These are phyloP conservation scores for Trypethelium eluteriae DNA, from an alignment of 495 filamentous ascomycete species.

Conservation along the genomic window DNA sequence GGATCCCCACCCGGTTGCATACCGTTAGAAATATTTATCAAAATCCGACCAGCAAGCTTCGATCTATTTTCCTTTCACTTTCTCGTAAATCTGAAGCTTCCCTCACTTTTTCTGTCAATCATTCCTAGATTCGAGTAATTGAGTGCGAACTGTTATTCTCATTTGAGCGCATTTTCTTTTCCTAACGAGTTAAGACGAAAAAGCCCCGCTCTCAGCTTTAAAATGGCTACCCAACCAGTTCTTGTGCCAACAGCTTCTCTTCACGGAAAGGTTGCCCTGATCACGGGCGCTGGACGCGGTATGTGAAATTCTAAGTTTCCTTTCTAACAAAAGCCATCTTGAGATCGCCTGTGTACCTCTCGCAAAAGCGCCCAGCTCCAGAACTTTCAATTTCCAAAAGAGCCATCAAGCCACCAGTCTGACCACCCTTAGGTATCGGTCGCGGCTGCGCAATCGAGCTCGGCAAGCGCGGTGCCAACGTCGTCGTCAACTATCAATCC, in stretches of 20 bases:
- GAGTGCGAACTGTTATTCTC: background rate
- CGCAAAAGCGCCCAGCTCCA: background rate
- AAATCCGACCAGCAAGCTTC: background rate
- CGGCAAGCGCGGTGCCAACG: conserved; percentile 59
- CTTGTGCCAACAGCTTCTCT: conserved; percentile 38
- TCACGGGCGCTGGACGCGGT: conserved; percentile 62
- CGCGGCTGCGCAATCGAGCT: conserved; percentile 69
- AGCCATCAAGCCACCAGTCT: background rate
- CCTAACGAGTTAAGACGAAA: background rate
- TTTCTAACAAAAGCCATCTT: background rate
- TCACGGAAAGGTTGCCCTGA: conserved; percentile 61
- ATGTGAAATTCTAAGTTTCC: background rate
- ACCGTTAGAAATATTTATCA: conserved; percentile 1
- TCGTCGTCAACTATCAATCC: conserved; percentile 72
- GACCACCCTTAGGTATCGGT: conserved; percentile 44
- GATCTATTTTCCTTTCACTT: background rate
- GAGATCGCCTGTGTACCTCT: conserved; percentile 30
- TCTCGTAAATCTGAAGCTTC: background rate
- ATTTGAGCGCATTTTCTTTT: background rate
- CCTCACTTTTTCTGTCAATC: background rate
- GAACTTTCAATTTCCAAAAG: background rate
- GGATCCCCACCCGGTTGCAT: conserved; percentile 4
- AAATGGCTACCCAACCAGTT: conserved; percentile 21
- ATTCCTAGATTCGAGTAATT: background rate
- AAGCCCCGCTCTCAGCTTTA: background rate